A percentile compares a stretch with the other conserved stretches of the same genome.
Evolutionary conservation across 345 rosid species (phyloP).

Genomic region (Populus tremula): DNA sequence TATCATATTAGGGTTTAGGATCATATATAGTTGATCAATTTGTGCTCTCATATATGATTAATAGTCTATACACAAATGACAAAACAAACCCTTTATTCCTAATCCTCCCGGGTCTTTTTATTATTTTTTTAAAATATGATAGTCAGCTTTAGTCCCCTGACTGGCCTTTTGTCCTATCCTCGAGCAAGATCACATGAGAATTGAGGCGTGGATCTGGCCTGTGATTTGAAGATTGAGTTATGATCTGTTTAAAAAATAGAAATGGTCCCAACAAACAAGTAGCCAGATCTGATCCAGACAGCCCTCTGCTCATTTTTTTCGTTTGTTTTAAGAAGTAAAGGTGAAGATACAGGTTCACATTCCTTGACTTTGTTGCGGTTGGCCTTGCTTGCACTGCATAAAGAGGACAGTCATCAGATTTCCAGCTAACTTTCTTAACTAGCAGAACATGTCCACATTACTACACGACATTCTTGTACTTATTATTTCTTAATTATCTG

Average conservation of each 20-base stretch:
- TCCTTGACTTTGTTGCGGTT: too few relatives aligned
- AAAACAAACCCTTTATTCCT: background rate
- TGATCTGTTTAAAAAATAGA: constrained; percentile 1
- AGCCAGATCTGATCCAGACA: constrained; percentile 1
- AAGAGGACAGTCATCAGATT: constrained; percentile 10
- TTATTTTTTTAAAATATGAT: background rate
- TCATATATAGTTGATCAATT: too few relatives aligned
- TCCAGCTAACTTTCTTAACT: constrained; percentile 1
- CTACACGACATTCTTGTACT: background rate
- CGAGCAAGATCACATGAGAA: constrained; percentile 15
- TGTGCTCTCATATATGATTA: too few relatives aligned
- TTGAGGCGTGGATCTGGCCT: constrained; percentile 6
- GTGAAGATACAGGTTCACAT: background rate
- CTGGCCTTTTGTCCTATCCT: constrained; percentile 1
- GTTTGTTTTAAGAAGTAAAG: background rate
- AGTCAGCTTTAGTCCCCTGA: background rate
- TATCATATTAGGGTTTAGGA: too few relatives aligned
- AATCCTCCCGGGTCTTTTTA: background rate
- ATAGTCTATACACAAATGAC: background rate
- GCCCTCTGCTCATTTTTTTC: background rate
- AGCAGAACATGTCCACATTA: background rate
- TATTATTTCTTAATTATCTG: too few relatives aligned
- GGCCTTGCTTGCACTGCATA: constrained; percentile 4
- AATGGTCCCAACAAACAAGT: constrained; percentile 7
- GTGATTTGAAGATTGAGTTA: constrained; percentile 8